phyloP scores from a whole-genome alignment of 257 asterid species.

The Misopates orontium region DNA sequence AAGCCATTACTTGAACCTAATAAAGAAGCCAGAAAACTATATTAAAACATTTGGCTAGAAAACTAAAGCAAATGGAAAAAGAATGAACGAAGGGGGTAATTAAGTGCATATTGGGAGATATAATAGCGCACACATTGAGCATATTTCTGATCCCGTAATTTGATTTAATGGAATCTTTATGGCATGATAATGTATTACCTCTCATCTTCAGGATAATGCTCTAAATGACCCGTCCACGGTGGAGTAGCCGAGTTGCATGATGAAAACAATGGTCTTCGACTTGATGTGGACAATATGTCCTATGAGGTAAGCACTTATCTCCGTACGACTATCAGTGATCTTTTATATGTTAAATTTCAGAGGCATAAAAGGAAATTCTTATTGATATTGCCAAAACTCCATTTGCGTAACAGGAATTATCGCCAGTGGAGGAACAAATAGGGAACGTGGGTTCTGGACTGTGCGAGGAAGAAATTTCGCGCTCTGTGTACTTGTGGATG shows the following conservation, averaged over 20 bases:
- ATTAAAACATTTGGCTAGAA: too few relatives aligned
- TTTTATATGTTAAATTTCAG: not conserved
- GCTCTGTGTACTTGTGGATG: constrained; percentile 35
- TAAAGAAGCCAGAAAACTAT: too few relatives aligned
- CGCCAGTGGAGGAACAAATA: constrained; percentile 62
- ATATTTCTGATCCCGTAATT: too few relatives aligned
- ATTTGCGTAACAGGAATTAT: constrained; percentile 42
- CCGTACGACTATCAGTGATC: not conserved
- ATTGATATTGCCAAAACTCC: not conserved
- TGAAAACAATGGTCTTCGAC: constrained; percentile 87
- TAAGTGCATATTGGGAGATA: too few relatives aligned
- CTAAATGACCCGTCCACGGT: constrained; percentile 57
- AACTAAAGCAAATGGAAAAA: too few relatives aligned
- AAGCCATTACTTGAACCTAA: too few relatives aligned
- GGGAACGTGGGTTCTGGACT: constrained; percentile 64
- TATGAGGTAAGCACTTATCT: constrained; percentile 73
- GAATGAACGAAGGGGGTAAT: too few relatives aligned
- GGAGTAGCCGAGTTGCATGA: constrained; percentile 70
- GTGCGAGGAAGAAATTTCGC: too few relatives aligned
- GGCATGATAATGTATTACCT: not conserved
- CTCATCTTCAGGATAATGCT: constrained; percentile 56
- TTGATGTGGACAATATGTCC: constrained; percentile 90
- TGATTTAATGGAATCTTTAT: not conserved
- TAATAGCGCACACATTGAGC: too few relatives aligned
- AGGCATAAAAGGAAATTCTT: not conserved